Evolutionary conservation across 441 rosid genomes (phyloP).

Genomic region (Lepidium campestre): DNA sequence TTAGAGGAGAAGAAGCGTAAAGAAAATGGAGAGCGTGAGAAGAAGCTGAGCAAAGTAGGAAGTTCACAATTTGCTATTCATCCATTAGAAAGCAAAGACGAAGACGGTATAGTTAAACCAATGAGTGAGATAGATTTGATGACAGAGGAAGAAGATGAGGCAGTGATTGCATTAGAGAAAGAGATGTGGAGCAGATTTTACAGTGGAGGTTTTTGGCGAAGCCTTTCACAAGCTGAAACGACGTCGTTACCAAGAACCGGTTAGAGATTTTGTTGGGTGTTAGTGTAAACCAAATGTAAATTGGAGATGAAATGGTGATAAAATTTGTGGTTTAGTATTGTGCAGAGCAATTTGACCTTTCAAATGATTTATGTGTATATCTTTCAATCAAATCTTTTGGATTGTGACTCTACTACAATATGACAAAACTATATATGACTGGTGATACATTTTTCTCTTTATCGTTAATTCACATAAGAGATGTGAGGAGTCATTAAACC

Average conservation of each 20-base stretch:
- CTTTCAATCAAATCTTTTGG: not conserved
- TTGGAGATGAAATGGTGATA: not conserved
- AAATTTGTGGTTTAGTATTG: not conserved
- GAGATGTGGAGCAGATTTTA: slow-evolving; percentile 70
- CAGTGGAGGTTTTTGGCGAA: slow-evolving; percentile 66
- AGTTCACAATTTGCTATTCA: slow-evolving; percentile 23
- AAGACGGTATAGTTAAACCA: slow-evolving; percentile 4
- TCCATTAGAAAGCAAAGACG: slow-evolving; percentile 11
- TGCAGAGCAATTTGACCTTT: not conserved
- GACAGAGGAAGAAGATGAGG: slow-evolving; percentile 38
- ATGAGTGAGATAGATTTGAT: slow-evolving; percentile 26
- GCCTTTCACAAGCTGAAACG: slow-evolving; percentile 53
- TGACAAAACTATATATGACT: not conserved
- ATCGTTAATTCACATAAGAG: not conserved
- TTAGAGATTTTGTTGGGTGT: not conserved
- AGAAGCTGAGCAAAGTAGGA: slow-evolving; percentile 11
- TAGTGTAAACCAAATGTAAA: not conserved
- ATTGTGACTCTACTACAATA: not conserved
- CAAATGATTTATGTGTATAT: not conserved
- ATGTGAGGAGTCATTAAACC: too few species aligned
- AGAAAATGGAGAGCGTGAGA: slow-evolving; percentile 4
- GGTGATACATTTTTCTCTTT: not conserved
- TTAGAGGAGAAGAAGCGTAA: slow-evolving; percentile 13
- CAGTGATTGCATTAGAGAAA: slow-evolving; percentile 46
- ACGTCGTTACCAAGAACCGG: not conserved